These are phyloP conservation scores for Fraxinus floribunda DNA, from an alignment of 305 asterid genomes.

Conservation along the genomic window DNA sequence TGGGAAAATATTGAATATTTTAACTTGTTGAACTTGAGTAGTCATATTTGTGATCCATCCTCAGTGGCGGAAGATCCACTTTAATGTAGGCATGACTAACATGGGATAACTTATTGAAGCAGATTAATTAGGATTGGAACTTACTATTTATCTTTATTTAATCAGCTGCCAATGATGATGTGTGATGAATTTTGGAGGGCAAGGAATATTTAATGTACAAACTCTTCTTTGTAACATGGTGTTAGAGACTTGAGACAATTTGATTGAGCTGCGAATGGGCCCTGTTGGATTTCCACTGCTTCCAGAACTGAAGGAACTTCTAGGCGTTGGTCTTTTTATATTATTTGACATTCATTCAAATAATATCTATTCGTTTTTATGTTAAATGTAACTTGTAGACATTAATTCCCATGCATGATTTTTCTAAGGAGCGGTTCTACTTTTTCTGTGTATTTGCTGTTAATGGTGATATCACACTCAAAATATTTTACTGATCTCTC, in stretches of 20 bases:
- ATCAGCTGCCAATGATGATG: slow-evolving; percentile 92
- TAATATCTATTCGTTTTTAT: slow-evolving; percentile 14
- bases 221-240: slow-evolving; percentile 31
- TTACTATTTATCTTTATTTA: slow-evolving; percentile 48
- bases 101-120: slow-evolving; percentile 24
- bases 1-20: background rate
- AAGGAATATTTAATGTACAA: slow-evolving; percentile 36
- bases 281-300: slow-evolving; percentile 14
- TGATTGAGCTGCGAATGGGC: slow-evolving; percentile 44
- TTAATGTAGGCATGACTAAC: slow-evolving; percentile 15
- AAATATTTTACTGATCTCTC: slow-evolving; percentile 32
- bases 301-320: slow-evolving; percentile 26
- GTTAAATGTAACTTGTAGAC: slow-evolving; percentile 9
- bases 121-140: slow-evolving; percentile 27
- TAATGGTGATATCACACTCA: slow-evolving; percentile 12
- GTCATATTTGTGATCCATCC: background rate
- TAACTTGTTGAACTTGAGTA: slow-evolving; percentile 7
- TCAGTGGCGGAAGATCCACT: background rate
- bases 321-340: slow-evolving; percentile 7
- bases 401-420: slow-evolving; percentile 11
- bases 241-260: slow-evolving; percentile 34
- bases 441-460: slow-evolving; percentile 13
- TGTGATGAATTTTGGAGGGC: slow-evolving; percentile 70
- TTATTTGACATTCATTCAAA: slow-evolving; percentile 8
- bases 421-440: background rate